A percentile compares a stretch with the other conserved stretches of the same genome.
phyloP scores from a whole-genome alignment of 2,329 filamentous ascomycete genomes.

The Diaporthe ilicicola region DNA sequence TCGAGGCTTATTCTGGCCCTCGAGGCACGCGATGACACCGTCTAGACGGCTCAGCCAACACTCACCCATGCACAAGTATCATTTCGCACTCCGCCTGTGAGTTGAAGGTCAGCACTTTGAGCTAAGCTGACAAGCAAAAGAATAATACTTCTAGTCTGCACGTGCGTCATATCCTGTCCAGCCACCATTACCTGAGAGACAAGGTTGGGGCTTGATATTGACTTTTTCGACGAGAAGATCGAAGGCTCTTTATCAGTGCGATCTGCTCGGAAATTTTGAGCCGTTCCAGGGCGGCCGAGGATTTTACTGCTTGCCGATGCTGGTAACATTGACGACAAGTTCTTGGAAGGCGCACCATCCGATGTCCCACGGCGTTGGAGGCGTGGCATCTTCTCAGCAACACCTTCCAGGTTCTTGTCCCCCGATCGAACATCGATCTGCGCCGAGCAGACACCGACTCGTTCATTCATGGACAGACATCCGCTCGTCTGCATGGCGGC shows the following conservation, averaged over 20 bases:
- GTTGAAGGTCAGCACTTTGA: not conserved
- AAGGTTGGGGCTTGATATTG: not conserved
- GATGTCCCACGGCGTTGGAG: not conserved
- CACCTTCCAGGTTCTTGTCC: not conserved
- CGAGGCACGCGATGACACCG: slow-evolving; percentile 6
- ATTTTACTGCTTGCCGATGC: not conserved
- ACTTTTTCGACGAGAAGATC: not conserved
- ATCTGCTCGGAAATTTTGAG: not conserved
- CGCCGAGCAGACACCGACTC: slow-evolving; percentile 2
- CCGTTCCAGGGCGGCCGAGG: not conserved
- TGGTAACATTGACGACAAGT: not conserved
- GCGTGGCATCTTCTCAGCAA: not conserved
- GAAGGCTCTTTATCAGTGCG: not conserved
- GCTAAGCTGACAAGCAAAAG: not conserved
- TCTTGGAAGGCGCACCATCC: not conserved
- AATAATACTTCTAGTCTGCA: not conserved
- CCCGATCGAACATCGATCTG: not conserved
- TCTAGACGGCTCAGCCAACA: not conserved
- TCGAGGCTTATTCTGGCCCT: slow-evolving; percentile 18
- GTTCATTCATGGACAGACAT: not conserved
- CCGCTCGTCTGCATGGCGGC: slow-evolving; percentile 9
- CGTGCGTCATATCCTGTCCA: not conserved
- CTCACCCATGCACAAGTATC: not conserved
- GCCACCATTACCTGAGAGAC: not conserved
- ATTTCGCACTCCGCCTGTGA: not conserved